These are phyloP conservation scores for Cenchrus purpureus DNA, from an alignment of 176 grass and related monocot species.

Conservation along the genomic window DNA sequence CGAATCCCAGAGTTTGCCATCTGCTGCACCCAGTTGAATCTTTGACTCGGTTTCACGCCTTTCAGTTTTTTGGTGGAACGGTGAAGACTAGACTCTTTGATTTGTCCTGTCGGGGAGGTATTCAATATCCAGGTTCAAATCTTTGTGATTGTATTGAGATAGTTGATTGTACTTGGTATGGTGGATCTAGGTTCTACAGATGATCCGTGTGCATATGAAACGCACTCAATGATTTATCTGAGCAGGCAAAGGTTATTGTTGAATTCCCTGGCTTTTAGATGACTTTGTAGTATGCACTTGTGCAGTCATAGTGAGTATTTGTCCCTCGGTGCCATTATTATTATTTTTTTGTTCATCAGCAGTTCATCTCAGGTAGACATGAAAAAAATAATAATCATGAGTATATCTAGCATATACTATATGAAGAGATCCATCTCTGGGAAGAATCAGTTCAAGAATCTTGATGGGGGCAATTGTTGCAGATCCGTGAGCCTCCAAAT, in stretches of 20 bases:
- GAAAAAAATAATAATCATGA: no score
- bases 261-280: not conserved
- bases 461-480: no score
- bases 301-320: not conserved
- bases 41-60: not conserved
- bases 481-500: no score
- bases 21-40: slow-evolving; percentile 43
- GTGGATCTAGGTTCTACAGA: not conserved
- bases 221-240: not conserved
- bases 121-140: slow-evolving; percentile 2
- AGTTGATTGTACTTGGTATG: not conserved
- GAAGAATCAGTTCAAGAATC: no score
- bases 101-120: not conserved
- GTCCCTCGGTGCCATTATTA: no score
- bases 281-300: not conserved
- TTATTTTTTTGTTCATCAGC: no score
- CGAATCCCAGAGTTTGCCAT: not conserved
- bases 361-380: no score
- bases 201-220: not conserved
- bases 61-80: not conserved
- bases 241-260: not conserved
- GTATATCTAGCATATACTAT: no score
- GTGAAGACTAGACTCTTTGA: not conserved
- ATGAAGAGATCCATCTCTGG: no score
- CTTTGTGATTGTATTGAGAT: not conserved